Conservation (phyloP, 257 asterid species). For the Gentiana straminea region DNA sequence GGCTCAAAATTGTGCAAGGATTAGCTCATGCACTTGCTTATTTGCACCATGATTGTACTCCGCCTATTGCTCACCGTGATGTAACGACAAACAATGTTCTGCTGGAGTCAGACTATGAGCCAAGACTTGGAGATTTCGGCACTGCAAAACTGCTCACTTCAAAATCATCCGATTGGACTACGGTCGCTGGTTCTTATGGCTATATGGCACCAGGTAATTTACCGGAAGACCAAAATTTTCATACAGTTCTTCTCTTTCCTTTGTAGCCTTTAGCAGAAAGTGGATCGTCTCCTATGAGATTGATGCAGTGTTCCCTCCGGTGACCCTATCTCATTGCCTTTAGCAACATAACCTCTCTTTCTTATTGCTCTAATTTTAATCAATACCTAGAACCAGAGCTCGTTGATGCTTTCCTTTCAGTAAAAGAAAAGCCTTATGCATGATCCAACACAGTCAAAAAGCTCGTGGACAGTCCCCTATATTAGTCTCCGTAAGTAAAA, state of each 20-base stretch:
- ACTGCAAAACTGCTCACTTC: slow-evolving; percentile 58
- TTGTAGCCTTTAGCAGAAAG: too few relatives aligned
- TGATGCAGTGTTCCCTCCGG: too few relatives aligned
- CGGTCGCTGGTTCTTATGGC: slow-evolving; percentile 87
- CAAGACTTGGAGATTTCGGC: slow-evolving; percentile 82
- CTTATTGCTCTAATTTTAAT: too few relatives aligned
- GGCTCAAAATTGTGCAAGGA: slow-evolving; percentile 69
- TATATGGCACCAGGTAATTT: slow-evolving; percentile 96
- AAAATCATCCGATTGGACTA: slow-evolving; percentile 67
- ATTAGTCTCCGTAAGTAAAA: too few relatives aligned
- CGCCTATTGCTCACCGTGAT: slow-evolving; percentile 81
- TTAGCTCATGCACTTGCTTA: slow-evolving; percentile 92
- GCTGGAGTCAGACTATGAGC: slow-evolving; percentile 62
- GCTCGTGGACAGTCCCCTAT: too few relatives aligned
- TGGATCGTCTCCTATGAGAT: too few relatives aligned
- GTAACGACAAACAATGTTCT: slow-evolving; percentile 60
- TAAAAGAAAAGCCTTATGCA: too few relatives aligned
- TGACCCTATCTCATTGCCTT: too few relatives aligned
- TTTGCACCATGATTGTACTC: slow-evolving; percentile 87
- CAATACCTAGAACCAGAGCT: too few relatives aligned
- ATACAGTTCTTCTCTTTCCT: neutral
- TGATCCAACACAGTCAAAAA: too few relatives aligned
- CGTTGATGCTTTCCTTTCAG: too few relatives aligned
- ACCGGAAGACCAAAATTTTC: neutral
- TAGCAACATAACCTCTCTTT: too few relatives aligned